Percentiles rank a stretch among this genome's conserved stretches.
phyloP scores from a whole-genome alignment of 2,329 filamentous ascomycete species.

The Pseudogymnoascus sp. region DNA sequence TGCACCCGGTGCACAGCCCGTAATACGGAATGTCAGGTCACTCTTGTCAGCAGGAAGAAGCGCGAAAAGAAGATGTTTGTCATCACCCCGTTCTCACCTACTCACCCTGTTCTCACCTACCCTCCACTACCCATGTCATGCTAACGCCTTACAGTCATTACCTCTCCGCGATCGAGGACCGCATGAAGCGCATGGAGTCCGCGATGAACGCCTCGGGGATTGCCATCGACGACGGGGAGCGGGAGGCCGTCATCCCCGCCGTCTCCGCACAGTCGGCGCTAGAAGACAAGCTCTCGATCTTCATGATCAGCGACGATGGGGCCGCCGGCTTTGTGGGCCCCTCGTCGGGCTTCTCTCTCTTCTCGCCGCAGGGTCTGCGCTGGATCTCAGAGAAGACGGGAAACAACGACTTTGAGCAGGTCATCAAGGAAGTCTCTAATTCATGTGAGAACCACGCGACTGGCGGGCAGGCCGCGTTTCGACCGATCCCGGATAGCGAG shows the following conservation, averaged over 20 bases:
- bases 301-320: constrained; percentile 17
- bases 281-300: constrained; percentile 14
- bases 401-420: constrained; percentile 10
- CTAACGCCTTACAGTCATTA: constrained; percentile 10
- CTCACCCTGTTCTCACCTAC: too few species aligned
- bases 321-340: constrained; percentile 16
- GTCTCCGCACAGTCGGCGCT: neutral
- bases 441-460: neutral
- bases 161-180: constrained; percentile 19
- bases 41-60: constrained; percentile 21
- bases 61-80: constrained; percentile 18
- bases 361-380: constrained; percentile 21
- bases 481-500: neutral
- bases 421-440: neutral
- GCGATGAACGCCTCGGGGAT: constrained; percentile 16
- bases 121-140: neutral
- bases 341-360: constrained; percentile 22
- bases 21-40: constrained; percentile 19
- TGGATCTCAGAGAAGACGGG: constrained; percentile 19
- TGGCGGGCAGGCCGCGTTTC: neutral
- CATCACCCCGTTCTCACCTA: neutral
- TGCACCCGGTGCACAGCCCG: constrained; percentile 19
- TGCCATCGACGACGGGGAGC: neutral
- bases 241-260: neutral
- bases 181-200: constrained; percentile 22